Evolutionary conservation across 495 filamentous ascomycete species (phyloP).

Genomic region (Neurospora cerealis): DNA sequence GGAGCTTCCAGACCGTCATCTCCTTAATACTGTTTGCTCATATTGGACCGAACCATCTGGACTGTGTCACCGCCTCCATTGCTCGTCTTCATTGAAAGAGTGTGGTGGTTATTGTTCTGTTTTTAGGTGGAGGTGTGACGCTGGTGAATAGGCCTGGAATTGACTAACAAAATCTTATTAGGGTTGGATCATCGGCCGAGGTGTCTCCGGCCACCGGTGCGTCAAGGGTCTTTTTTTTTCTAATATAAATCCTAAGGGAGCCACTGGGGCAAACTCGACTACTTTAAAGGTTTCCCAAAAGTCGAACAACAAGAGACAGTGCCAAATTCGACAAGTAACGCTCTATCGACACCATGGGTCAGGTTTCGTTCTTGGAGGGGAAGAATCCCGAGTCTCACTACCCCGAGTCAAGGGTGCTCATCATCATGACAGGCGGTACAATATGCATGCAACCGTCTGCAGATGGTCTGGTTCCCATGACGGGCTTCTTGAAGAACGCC

Average conservation of each 20-base stretch:
- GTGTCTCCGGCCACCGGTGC: background rate
- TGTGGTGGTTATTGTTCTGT: background rate
- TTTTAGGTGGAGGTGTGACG: background rate
- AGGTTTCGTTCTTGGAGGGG: slow-evolving; percentile 14
- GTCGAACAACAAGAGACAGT: background rate
- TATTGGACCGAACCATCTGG: background rate
- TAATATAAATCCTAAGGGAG: background rate
- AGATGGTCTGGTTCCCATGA: slow-evolving; percentile 57
- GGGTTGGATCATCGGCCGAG: background rate
- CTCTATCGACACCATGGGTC: slow-evolving; percentile 14
- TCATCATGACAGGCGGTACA: slow-evolving; percentile 92
- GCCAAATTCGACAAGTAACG: background rate
- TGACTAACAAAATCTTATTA: background rate
- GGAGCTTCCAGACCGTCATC: background rate
- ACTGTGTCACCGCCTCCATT: background rate
- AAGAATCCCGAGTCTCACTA: slow-evolving; percentile 20
- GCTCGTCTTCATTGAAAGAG: background rate
- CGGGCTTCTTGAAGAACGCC: slow-evolving; percentile 73
- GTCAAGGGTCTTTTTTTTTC: background rate
- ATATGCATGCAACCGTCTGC: slow-evolving; percentile 82
- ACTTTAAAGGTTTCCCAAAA: background rate
- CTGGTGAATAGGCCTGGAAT: background rate
- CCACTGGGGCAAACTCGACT: background rate
- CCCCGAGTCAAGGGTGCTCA: slow-evolving; percentile 71
- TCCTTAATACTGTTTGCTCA: background rate